Percentiles rank a stretch among this genome's conserved stretches.
phyloP scores from a whole-genome alignment of 2,329 filamentous ascomycete genomes.

The Apiospora rasikravindrae region DNA sequence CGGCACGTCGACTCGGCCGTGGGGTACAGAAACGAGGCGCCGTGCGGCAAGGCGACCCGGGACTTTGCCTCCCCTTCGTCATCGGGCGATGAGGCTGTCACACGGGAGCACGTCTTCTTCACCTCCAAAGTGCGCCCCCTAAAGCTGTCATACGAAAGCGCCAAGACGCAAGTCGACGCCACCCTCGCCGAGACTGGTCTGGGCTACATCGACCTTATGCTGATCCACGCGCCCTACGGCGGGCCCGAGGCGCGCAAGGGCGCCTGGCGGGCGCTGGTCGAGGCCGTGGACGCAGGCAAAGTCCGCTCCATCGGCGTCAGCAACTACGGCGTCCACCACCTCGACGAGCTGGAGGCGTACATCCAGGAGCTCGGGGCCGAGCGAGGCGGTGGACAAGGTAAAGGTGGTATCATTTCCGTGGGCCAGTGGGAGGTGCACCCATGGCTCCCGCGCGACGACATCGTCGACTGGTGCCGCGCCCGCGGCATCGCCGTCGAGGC shows the following conservation, averaged over 20 bases:
- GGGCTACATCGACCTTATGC: constrained; percentile 70
- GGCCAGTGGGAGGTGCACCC: constrained; percentile 92
- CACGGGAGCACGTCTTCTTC: constrained; percentile 58
- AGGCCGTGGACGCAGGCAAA: constrained; percentile 65
- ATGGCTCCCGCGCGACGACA: constrained; percentile 81
- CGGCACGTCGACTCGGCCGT: constrained; percentile 62
- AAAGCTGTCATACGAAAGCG: constrained; percentile 61
- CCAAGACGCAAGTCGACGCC: constrained; percentile 66
- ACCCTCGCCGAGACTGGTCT: constrained; percentile 67
- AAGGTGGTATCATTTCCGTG: constrained; percentile 76
- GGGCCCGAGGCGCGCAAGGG: constrained; percentile 61
- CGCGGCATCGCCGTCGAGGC: constrained; percentile 67
- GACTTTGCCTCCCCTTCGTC: constrained; percentile 29
- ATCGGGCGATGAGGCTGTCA: constrained; percentile 38
- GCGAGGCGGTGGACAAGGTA: constrained; percentile 60
- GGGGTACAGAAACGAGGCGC: constrained; percentile 56
- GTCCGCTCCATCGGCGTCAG: constrained; percentile 67
- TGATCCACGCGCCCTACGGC: constrained; percentile 67
- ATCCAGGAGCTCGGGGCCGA: constrained; percentile 66
- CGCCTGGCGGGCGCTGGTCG: constrained; percentile 68
- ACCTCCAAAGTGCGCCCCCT: constrained; percentile 60
- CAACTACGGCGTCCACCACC: constrained; percentile 68
- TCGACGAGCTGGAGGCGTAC: constrained; percentile 64
- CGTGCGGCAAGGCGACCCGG: constrained; percentile 50
- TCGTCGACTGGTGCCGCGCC: constrained; percentile 76